phyloP scores from a whole-genome alignment of 2,329 filamentous ascomycete species.

The Eurotiales sp. region DNA sequence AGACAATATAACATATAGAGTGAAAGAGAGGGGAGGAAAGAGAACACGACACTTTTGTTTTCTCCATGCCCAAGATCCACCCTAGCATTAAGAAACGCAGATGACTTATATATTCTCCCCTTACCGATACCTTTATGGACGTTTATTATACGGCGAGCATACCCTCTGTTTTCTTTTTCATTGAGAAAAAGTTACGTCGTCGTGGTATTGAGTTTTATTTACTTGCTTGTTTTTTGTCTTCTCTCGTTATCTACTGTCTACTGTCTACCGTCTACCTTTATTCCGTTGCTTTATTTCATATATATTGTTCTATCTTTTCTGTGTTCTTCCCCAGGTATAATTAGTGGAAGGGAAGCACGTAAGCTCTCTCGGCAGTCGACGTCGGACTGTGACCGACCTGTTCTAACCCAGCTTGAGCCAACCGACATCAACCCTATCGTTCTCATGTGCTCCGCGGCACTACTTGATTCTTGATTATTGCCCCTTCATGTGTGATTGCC shows the following conservation, averaged over 20 bases:
- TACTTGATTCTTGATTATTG: too few species aligned
- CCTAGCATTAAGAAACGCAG: background rate
- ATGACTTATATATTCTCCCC: background rate
- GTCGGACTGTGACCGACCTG: too few species aligned
- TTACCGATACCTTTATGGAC: background rate
- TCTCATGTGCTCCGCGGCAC: too few species aligned
- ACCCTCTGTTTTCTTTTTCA: background rate
- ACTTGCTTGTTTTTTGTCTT: background rate
- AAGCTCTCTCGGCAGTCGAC: too few species aligned
- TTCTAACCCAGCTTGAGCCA: too few species aligned
- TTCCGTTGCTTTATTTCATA: background rate
- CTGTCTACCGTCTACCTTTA: background rate
- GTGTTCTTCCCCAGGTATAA: background rate
- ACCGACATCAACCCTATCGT: too few species aligned
- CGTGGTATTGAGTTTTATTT: background rate
- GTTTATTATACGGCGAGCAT: constrained; percentile 9
- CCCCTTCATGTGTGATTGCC: background rate
- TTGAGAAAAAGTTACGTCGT: background rate
- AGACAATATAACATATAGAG: background rate
- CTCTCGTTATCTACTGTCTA: constrained; percentile 4
- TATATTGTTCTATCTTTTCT: background rate
- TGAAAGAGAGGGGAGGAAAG: background rate
- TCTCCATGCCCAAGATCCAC: background rate
- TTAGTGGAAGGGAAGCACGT: background rate
- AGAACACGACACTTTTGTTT: background rate